A percentile compares a stretch with the other conserved stretches of the same genome.
Conservation (phyloP, 768 basidiomycete species). For the Podaxis carcinomalis region DNA sequence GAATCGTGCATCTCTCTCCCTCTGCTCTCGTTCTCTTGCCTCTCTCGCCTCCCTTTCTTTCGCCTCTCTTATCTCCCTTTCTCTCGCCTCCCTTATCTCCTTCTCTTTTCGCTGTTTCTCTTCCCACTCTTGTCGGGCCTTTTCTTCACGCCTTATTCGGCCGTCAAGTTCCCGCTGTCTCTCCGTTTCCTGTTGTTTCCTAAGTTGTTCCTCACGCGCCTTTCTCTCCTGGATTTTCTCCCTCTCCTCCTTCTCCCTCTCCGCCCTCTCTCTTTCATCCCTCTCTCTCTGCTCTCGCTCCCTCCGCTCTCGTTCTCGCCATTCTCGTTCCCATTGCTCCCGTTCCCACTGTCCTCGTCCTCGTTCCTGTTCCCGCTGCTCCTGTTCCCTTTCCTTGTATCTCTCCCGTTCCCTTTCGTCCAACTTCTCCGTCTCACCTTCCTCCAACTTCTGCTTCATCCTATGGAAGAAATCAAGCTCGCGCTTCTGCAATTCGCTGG, state of each 20-base stretch:
- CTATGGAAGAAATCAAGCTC: slow-evolving; percentile 8
- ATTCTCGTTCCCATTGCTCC: slow-evolving; percentile 15
- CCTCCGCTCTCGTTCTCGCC: slow-evolving; percentile 7
- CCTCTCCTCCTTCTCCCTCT: slow-evolving; percentile 9
- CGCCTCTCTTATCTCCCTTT: slow-evolving; percentile 15
- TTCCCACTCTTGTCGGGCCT: slow-evolving; percentile 14
- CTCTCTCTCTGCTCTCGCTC: slow-evolving; percentile 12
- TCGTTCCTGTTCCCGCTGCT: slow-evolving; percentile 1
- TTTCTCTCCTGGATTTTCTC: slow-evolving; percentile 18
- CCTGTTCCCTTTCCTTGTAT: slow-evolving; percentile 15
- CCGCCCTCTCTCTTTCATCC: slow-evolving; percentile 20
- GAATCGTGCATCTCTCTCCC: slow-evolving; percentile 18
- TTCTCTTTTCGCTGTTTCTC: slow-evolving; percentile 18
- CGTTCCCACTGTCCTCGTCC: background rate
- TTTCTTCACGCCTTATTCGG: slow-evolving; percentile 11
- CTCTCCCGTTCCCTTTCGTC: slow-evolving; percentile 13
- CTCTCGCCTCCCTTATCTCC: slow-evolving; percentile 15
- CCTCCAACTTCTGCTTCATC: slow-evolving; percentile 5
- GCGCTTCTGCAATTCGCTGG: slow-evolving; percentile 16
- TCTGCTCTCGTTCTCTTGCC: slow-evolving; percentile 11
- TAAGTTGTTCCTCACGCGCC: slow-evolving; percentile 16
- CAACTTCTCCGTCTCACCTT: slow-evolving; percentile 11
- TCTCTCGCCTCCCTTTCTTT: slow-evolving; percentile 22
- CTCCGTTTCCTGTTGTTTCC: slow-evolving; percentile 13
- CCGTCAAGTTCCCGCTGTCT: slow-evolving; percentile 11